Evolutionary conservation across 345 rosid species (phyloP).

Genomic region (Sonneratia caseolaris): DNA sequence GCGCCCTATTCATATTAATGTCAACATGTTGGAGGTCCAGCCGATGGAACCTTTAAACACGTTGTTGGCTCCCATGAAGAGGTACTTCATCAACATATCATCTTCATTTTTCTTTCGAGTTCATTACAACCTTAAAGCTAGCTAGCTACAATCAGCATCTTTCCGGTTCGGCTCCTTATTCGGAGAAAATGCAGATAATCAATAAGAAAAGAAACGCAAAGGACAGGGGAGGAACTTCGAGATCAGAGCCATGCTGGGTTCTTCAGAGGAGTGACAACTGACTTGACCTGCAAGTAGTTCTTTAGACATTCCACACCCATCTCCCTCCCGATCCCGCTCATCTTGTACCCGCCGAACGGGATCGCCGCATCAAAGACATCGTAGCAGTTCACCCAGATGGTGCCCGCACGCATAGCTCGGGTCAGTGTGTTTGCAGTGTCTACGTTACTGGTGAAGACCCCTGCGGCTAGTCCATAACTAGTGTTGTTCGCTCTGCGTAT

Average conservation of each 20-base stretch:
- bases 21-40: too few relatives aligned
- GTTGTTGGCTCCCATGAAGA: too few relatives aligned
- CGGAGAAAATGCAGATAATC: background rate
- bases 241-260: constrained; percentile 79
- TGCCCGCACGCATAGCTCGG: constrained; percentile 61
- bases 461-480: constrained; percentile 69
- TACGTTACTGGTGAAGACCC: constrained; percentile 65
- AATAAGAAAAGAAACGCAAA: background rate
- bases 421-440: constrained; percentile 66
- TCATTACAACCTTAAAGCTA: background rate
- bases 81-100: background rate
- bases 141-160: background rate
- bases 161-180: constrained; percentile 2
- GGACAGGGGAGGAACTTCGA: background rate
- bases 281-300: constrained; percentile 85
- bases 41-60: too few relatives aligned
- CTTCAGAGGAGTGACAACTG: constrained; percentile 72
- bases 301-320: constrained; percentile 67
- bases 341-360: constrained; percentile 93
- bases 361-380: constrained; percentile 68
- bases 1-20: too few relatives aligned
- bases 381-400: constrained; percentile 75
- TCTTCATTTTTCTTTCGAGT: background rate
- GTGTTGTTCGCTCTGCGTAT: constrained; percentile 51
- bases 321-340: constrained; percentile 90